These are phyloP conservation scores for Neofusicoccum ribis DNA, from an alignment of 2,329 filamentous ascomycete genomes.

Conservation along the genomic window DNA sequence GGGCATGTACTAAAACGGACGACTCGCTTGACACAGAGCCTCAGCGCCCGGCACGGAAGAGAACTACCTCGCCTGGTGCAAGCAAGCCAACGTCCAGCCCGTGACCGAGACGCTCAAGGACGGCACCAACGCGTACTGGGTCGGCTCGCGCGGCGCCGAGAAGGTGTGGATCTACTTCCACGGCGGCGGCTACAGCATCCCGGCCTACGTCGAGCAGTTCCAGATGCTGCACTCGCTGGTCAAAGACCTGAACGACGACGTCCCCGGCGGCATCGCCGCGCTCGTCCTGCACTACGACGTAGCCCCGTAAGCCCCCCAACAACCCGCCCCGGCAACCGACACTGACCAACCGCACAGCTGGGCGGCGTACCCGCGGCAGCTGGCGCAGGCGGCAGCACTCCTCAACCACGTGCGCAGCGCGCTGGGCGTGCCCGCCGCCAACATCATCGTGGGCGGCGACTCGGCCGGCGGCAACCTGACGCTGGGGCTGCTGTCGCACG, in stretches of 20 bases:
- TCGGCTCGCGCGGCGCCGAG: conserved; percentile 7
- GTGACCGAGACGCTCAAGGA: conserved; percentile 11
- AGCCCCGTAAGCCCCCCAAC: conserved; percentile 20
- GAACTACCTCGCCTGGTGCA: conserved; percentile 6
- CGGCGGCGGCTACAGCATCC: conserved; percentile 17
- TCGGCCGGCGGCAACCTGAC: conserved; percentile 22
- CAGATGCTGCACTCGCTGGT: neutral
- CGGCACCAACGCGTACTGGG: conserved; percentile 16
- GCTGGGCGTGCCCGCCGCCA: conserved; percentile 1
- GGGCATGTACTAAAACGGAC: too few species aligned
- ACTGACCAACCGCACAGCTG: conserved; percentile 8
- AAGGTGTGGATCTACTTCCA: conserved; percentile 13
- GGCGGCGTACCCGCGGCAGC: conserved; percentile 27
- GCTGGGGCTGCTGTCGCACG: conserved; percentile 28
- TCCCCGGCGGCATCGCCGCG: conserved; percentile 16
- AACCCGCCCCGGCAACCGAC: too few species aligned
- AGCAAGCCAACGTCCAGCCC: neutral
- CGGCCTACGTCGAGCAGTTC: conserved; percentile 1
- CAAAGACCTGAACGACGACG: neutral
- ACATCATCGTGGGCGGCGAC: too few species aligned
- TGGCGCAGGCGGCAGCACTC: conserved; percentile 25
- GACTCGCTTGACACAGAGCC: neutral
- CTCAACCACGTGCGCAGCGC: conserved; percentile 28
- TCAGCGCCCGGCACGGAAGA: neutral
- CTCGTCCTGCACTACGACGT: conserved; percentile 30